phyloP scores from a whole-genome alignment of 179 eudicot genomes.

The Carnegiea gigantea region DNA sequence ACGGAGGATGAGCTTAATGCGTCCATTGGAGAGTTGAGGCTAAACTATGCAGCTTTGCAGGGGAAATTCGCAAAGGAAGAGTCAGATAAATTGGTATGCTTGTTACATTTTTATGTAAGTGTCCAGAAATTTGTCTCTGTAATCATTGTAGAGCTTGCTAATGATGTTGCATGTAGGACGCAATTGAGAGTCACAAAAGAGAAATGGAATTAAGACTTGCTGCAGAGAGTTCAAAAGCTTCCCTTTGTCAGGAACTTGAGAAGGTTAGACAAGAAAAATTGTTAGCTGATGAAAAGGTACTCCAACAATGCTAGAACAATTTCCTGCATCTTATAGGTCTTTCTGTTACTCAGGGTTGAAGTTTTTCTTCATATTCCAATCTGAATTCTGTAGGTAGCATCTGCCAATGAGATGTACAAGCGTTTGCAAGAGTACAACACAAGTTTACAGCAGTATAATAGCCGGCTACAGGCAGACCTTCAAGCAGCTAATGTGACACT shows the following conservation, averaged over 20 bases:
- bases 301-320: not conserved
- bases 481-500: slow-evolving; percentile 49
- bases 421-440: slow-evolving; percentile 73
- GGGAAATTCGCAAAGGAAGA: slow-evolving; percentile 55
- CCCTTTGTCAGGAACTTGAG: slow-evolving; percentile 51
- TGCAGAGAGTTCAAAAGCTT: slow-evolving; percentile 44
- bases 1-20: slow-evolving; percentile 67
- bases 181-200: slow-evolving; percentile 37
- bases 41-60: slow-evolving; percentile 41
- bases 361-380: not conserved
- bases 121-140: not conserved
- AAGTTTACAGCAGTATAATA: slow-evolving; percentile 68
- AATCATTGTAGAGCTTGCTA: not conserved
- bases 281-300: slow-evolving; percentile 54
- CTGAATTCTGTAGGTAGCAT: slow-evolving; percentile 40
- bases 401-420: slow-evolving; percentile 61
- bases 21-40: slow-evolving; percentile 42
- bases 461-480: slow-evolving; percentile 66
- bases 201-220: slow-evolving; percentile 61
- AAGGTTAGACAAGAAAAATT: slow-evolving; percentile 45
- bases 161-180: slow-evolving; percentile 40
- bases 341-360: not conserved
- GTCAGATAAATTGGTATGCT: slow-evolving; percentile 62
- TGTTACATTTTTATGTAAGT: not conserved
- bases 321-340: not conserved